Evolutionary conservation across 257 asterid genomes (phyloP), one percentile per base, ranked within the genome.

Genomic region (Solanum okadae): DNA sequence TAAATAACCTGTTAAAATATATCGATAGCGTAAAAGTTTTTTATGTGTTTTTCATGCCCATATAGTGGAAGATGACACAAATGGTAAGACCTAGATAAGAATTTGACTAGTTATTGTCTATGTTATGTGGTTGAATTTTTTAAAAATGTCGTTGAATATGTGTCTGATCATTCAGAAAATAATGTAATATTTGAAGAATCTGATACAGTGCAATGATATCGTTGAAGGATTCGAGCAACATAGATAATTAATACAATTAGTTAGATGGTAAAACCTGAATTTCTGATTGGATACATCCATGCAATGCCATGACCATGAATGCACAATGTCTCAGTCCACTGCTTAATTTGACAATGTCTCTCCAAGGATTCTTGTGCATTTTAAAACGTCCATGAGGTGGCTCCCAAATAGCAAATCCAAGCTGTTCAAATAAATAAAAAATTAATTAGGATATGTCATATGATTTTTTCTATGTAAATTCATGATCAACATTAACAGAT

Each of bases 281-380:
- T 73, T 92, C 95, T 1, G 95, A 90, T 61, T 91, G 89, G 68
- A 92, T 44, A 72, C 90, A 88, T 10, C 95, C 94, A 61, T 92
- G 95, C n/a, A 93, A 59, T 0, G 94, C 94, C 95, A 92, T 93
- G 68, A 92, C 93, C 90, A 86, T 91, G 22, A 89, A 92, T 29
- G 95, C 94, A 87, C 94, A 92, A 87, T 92, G 94, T 90, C 94
- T 91, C 29, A 92, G 38, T 20, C 94, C 93, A 77, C 90, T 91
- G 61, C 92, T 92, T 25, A 91, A 86, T 88, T 90, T 92, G 16
- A 91, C 94, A 68, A 89, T 90, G 75, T 84, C 87, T 81, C 71
- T 92, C 96, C 96, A 91, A 0, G 92, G 94, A 79, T 90, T 91
- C 8, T 90, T 83, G 10, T 87, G 88, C 93, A 49, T 90, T 85